Evolutionary conservation across 2,329 filamentous ascomycete genomes (phyloP).

Genomic region (Alternaria sp.): DNA sequence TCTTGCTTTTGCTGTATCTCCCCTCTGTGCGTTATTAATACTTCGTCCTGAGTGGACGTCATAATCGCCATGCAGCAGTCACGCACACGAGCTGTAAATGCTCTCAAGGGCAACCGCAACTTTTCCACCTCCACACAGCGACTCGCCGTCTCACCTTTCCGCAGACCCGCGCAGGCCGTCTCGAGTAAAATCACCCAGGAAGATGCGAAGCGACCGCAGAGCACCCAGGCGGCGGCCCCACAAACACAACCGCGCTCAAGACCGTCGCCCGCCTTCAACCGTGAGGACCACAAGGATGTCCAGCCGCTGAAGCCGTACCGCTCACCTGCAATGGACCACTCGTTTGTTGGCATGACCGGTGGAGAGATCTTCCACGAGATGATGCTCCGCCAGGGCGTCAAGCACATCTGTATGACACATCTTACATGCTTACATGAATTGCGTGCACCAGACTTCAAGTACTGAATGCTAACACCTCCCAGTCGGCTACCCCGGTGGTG

Average conservation of each 20-base stretch:
- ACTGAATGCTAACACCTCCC: conserved; percentile 31
- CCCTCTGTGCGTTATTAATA: conserved; percentile 11
- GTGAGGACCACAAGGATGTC: conserved; percentile 52
- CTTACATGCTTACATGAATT: background rate
- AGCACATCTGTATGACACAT: conserved; percentile 82
- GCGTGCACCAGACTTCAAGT: background rate
- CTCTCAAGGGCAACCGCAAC: conserved; percentile 49
- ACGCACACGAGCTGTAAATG: conserved; percentile 44
- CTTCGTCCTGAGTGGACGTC: conserved; percentile 22
- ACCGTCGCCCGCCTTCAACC: conserved; percentile 59
- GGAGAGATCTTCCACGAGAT: conserved; percentile 99
- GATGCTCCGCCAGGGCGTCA: conserved; percentile 92
- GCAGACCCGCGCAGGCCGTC: conserved; percentile 43
- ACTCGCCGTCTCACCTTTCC: conserved; percentile 55
- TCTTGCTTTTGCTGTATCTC: conserved; percentile 13
- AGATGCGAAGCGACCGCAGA: conserved; percentile 52
- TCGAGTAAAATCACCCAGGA: conserved; percentile 45
- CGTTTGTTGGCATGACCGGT: conserved; percentile 90
- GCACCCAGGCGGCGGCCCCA: conserved; percentile 48
- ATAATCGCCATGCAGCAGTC: conserved; percentile 44
- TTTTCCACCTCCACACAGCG: conserved; percentile 52
- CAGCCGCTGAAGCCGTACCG: conserved; percentile 56
- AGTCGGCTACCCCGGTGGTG: conserved; percentile 84
- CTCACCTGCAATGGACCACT: conserved; percentile 60
- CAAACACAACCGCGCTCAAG: conserved; percentile 36